Percentiles rank a stretch among this genome's conserved stretches.
These are phyloP conservation scores for Coelastrella sp. DNA, from an alignment of 139 green algal genomes.

Conservation along the genomic window DNA sequence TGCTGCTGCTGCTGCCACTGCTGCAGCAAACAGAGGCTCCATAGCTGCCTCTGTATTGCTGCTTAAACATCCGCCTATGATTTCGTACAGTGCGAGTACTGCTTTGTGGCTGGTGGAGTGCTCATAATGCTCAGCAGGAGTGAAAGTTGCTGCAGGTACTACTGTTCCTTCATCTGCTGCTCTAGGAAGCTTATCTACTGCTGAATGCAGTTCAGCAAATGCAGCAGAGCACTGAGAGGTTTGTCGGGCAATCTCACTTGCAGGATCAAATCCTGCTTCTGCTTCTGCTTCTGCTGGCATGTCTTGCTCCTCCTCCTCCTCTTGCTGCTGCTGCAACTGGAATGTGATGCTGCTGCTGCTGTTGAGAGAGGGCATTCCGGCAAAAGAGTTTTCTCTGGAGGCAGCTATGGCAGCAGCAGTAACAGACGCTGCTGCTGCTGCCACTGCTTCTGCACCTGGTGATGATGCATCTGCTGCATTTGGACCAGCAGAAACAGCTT, in stretches of 20 bases:
- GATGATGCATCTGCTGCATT: background rate
- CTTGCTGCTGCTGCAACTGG: background rate
- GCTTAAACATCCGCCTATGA: constrained; percentile 54
- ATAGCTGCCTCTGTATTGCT: constrained; percentile 41
- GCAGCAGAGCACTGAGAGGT: background rate
- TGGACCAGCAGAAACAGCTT: background rate
- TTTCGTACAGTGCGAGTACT: constrained; percentile 56
- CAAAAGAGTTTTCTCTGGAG: background rate
- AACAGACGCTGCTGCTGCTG: background rate
- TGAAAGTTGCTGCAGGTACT: constrained; percentile 33
- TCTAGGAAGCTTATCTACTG: constrained; percentile 36
- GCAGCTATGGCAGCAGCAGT: constrained; percentile 17
- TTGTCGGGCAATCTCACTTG: background rate
- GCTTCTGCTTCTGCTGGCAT: constrained; percentile 2
- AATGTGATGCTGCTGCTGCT: constrained; percentile 10
- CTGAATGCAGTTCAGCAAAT: constrained; percentile 1
- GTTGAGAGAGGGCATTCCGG: background rate
- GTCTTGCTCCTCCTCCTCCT: background rate
- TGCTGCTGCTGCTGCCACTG: constrained; percentile 11
- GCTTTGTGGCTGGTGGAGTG: constrained; percentile 52
- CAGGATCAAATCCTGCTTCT: background rate
- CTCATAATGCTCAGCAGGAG: constrained; percentile 10
- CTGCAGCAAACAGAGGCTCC: background rate
- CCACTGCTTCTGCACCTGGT: constrained; percentile 30
- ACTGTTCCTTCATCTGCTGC: constrained; percentile 41